Evolutionary conservation across 2,329 filamentous ascomycete genomes (phyloP), one percentile per base, ranked within the genome.

Genomic region (Orbilia quercus): DNA sequence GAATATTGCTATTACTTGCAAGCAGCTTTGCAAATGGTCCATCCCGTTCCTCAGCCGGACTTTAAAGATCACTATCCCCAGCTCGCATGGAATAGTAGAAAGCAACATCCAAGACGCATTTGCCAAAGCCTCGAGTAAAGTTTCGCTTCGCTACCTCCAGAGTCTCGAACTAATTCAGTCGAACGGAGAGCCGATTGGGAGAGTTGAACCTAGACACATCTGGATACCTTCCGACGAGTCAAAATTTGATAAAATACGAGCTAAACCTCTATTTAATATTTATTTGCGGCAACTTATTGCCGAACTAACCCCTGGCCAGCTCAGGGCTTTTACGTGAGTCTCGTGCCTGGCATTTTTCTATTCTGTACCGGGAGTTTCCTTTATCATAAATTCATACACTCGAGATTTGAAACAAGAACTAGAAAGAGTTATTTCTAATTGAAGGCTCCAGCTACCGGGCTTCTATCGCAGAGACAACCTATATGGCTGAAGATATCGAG

Each of bases 1-100:
- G 3, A 65, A 66, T 14, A 22, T 34, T 16, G 44, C 51, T 2
- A 23, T 48, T 28, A 57, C 50, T 22, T 48, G 62, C 50, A 55
- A 48, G 25, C 12, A 12, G 1, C 42, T 65, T 9, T 22, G 57
- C 23, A 20, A 40, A 48, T 50, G 45, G 38, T 48, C 50, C 28
- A 34, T 57, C 11, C 45, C 51, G 5, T 42, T 18, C 7, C 28
- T 58, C 14, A 66, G 51, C 12, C 62, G 53, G n/a, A 58, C 9
- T 14, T 44, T 66, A n/a, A 58, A 50, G 12, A 66, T 66, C 22
- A 66, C 31, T 1, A 31, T 44, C 1, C 31, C 38, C n/a, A 14
- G 20, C 11, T 18, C 14, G 1, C 11, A 22, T 1, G 25, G 34
- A 1, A 14, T 40, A 2, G 16, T 28, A 4, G 45, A 34, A 53